Base-by-base conservation (phyloP, 306 rosid genomes). In the Castanea crenata region DNA sequence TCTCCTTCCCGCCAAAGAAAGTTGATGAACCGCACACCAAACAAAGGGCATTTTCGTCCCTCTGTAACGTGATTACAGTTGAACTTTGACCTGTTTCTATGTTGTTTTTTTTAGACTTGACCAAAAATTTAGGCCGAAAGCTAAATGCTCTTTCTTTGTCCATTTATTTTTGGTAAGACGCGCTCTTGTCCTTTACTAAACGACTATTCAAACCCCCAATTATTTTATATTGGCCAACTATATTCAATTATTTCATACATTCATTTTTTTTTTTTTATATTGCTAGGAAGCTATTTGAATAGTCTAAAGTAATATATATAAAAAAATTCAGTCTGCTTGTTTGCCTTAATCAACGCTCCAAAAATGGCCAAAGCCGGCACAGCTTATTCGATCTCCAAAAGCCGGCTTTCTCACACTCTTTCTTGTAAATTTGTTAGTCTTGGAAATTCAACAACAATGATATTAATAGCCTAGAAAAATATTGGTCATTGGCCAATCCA, bases 331-430 rank as follows among this genome's bases (percentile, higher is more conserved):
- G 90, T 75, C 89, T 79, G 64, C 83, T 80, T 80, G 82, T 74
- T 80, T 80, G 88, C 88, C 82, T 80, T 65, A 79, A 73, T 85
- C 89, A 85, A 80, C 74, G 21, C 75, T 44, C 65, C 65, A 67
- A 64, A 71, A 69, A 76, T 71, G 84, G 21, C 78, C 72, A 63
- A 54, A 71, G 92, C 93, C 90, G 89, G 92, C 92, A 79, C 5
- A 71, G 78, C 86, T 76, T 20, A 46, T 79, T 80, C 78, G 79
- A 77, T 84, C 84, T 67, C 70, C 34, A 67, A 72, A 57, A 59
- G 79, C 79, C 80, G 67, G 74, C 80, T 55, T 46, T 58, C 69
- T 65, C 35, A 35, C 81, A 74, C 74, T 34, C 46, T 62, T 68
- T 62, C 51, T 38, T 38, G 46, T 38, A 35, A 35, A 35, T 35